These are phyloP conservation scores for Monosporozyma siamensis DNA, from an alignment of 805 yeast genomes.

Conservation along the genomic window DNA sequence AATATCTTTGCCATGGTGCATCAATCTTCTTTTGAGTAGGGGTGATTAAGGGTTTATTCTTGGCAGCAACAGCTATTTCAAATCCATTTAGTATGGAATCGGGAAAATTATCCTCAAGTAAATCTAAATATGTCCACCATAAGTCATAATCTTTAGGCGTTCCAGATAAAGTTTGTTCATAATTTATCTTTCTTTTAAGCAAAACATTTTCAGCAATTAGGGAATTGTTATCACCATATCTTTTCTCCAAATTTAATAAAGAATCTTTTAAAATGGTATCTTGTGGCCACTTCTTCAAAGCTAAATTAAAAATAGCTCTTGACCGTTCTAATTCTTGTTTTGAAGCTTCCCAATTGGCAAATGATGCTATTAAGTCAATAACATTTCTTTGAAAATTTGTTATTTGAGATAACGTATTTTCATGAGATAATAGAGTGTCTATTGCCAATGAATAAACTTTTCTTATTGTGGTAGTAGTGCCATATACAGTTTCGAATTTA, in stretches of 20 bases:
- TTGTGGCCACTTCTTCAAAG: constrained; percentile 38
- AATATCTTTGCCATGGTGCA: constrained; percentile 59
- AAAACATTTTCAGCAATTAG: constrained; percentile 46
- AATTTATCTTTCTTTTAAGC: constrained; percentile 45
- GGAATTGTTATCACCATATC: constrained; percentile 52
- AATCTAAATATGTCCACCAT: constrained; percentile 71
- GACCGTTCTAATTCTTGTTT: constrained; percentile 56
- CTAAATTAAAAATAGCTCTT: constrained; percentile 44
- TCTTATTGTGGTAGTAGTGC: constrained; percentile 41
- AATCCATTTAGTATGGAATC: constrained; percentile 8
- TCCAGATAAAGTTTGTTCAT: constrained; percentile 38
- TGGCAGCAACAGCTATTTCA: constrained; percentile 12
- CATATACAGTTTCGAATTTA: constrained; percentile 51
- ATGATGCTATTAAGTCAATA: constrained; percentile 31
- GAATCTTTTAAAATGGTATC: constrained; percentile 32
- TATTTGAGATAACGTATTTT: constrained; percentile 5
- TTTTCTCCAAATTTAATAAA: constrained; percentile 54
- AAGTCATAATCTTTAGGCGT: constrained; percentile 57
- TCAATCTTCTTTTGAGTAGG: constrained; percentile 25
- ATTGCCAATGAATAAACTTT: constrained; percentile 59
- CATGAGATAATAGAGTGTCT: constrained; percentile 37
- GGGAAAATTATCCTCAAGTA: constrained; percentile 36
- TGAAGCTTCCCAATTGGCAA: constrained; percentile 66
- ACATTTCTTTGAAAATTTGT: constrained; percentile 29
- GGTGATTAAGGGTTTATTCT: constrained; percentile 6